Percentiles rank a stretch among this genome's conserved stretches.
phyloP scores from a whole-genome alignment of 2,329 filamentous ascomycete genomes.

The Botrytis fabae region DNA sequence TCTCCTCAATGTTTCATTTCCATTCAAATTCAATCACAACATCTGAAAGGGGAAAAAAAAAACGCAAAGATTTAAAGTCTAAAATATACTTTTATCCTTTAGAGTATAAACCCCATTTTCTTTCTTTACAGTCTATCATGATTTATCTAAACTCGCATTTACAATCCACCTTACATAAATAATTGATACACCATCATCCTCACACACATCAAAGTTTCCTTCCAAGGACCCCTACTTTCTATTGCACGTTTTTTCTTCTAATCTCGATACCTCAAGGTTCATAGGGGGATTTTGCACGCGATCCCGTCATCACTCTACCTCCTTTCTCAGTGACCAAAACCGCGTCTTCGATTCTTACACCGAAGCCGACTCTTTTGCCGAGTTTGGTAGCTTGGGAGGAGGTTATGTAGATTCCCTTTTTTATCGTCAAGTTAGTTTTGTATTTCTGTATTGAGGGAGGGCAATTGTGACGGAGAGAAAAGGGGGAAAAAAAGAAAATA shows the following conservation, averaged over 20 bases:
- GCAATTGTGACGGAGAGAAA: neutral
- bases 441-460: neutral
- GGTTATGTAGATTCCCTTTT: constrained; percentile 54
- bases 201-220: neutral
- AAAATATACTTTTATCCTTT: neutral
- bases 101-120: no score
- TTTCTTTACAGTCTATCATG: neutral
- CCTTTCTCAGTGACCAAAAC: constrained; percentile 55
- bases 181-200: neutral
- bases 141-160: neutral
- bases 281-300: constrained; percentile 33
- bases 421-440: neutral
- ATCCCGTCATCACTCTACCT: constrained; percentile 43
- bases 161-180: neutral
- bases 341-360: constrained; percentile 62
- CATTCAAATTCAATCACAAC: no score
- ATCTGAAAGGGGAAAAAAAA: no score
- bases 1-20: neutral
- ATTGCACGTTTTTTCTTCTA: neutral
- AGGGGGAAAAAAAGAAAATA: neutral
- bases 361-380: constrained; percentile 50
- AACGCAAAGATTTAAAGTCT: neutral
- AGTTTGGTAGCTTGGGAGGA: constrained; percentile 38
- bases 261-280: constrained; percentile 26
- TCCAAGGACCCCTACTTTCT: neutral